phyloP scores from a whole-genome alignment of 805 yeast species.

The Saccharomycopsis sp. region DNA sequence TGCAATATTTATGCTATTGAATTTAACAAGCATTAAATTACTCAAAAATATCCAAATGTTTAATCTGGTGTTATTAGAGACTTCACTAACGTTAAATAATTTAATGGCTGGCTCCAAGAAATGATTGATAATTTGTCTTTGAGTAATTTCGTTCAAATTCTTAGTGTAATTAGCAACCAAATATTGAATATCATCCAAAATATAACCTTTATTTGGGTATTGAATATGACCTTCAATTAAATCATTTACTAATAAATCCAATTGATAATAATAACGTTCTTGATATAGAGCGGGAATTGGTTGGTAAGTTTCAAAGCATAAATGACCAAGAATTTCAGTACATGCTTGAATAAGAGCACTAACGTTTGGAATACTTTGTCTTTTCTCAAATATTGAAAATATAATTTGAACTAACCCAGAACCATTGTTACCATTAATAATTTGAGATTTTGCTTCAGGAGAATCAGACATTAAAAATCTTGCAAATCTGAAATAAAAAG shows the following conservation, averaged over 20 bases:
- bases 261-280: not conserved
- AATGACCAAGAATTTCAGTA: not conserved
- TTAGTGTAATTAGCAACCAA: constrained; percentile 1
- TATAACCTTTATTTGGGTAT: not conserved
- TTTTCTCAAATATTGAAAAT: not conserved
- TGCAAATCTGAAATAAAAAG: not conserved
- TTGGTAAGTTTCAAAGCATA: not conserved
- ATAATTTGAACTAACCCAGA: not conserved
- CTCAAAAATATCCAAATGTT: constrained; percentile 2
- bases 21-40: constrained; percentile 1
- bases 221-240: not conserved
- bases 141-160: not conserved
- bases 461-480: not conserved
- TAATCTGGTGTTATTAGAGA: not conserved
- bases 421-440: not conserved
- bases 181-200: constrained; percentile 1
- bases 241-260: not conserved
- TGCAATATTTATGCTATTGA: not conserved
- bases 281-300: not conserved
- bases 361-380: not conserved
- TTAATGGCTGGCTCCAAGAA: not conserved
- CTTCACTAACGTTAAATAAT: not conserved
- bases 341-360: not conserved
- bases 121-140: not conserved
- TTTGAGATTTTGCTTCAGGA: not conserved